Evolutionary conservation across 495 filamentous ascomycete genomes (phyloP).

Genomic region (Penicillium roqueforti): DNA sequence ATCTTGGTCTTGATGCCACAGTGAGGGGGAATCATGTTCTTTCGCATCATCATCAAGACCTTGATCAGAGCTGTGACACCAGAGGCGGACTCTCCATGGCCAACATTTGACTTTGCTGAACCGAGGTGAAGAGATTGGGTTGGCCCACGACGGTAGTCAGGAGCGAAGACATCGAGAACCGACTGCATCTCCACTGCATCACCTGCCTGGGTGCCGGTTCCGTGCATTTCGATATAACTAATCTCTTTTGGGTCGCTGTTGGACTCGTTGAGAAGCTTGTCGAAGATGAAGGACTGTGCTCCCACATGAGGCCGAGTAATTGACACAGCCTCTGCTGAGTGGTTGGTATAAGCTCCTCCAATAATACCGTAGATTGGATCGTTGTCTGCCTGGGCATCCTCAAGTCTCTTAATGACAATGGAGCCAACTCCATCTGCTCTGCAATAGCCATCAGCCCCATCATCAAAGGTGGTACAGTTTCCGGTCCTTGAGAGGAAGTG

Average conservation of each 20-base stretch:
- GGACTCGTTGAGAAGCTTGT: slow-evolving; percentile 62
- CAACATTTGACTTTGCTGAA: slow-evolving; percentile 83
- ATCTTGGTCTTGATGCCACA: slow-evolving; percentile 82
- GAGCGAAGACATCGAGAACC: slow-evolving; percentile 77
- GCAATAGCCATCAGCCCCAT: slow-evolving; percentile 74
- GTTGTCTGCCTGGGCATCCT: slow-evolving; percentile 70
- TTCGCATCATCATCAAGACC: slow-evolving; percentile 80
- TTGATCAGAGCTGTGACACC: slow-evolving; percentile 81
- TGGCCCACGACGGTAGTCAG: slow-evolving; percentile 57
- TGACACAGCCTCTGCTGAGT: slow-evolving; percentile 71
- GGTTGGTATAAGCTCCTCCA: slow-evolving; percentile 64
- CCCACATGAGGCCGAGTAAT: slow-evolving; percentile 78
- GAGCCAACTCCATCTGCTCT: slow-evolving; percentile 68
- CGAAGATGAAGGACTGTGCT: slow-evolving; percentile 68
- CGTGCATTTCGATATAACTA: slow-evolving; percentile 84
- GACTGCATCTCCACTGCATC: slow-evolving; percentile 77
- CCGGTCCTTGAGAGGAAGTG: slow-evolving; percentile 79
- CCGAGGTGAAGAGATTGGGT: slow-evolving; percentile 76
- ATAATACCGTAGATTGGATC: slow-evolving; percentile 70
- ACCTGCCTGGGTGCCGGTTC: slow-evolving; percentile 82
- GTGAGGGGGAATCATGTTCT: slow-evolving; percentile 78
- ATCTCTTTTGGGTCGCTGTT: slow-evolving; percentile 69
- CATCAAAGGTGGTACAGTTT: slow-evolving; percentile 76
- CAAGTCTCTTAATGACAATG: slow-evolving; percentile 67
- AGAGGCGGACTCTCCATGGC: slow-evolving; percentile 85